A percentile compares a stretch with the other conserved stretches of the same genome.
These are phyloP conservation scores for Blastomyces parvus DNA, from an alignment of 2,329 filamentous ascomycete genomes.

Conservation along the genomic window DNA sequence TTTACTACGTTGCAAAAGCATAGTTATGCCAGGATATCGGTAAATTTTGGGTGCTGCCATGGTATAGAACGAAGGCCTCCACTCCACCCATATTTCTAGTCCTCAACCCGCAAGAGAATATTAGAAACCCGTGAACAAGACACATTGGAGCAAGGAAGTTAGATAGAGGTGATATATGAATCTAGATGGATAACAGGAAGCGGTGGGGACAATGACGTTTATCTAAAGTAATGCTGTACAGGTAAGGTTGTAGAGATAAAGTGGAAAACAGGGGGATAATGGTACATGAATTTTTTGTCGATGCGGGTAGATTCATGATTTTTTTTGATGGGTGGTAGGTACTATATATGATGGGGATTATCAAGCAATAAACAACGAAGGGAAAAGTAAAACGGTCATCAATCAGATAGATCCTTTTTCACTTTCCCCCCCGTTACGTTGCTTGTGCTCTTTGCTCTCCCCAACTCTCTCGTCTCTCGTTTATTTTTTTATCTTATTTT, in stretches of 20 bases:
- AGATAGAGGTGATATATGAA: neutral
- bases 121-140: neutral
- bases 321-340: no score
- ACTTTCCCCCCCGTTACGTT: neutral
- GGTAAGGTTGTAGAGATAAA: neutral
- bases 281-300: constrained; percentile 6
- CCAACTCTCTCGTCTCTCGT: neutral
- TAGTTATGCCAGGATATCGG: no score
- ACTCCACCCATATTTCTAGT: neutral
- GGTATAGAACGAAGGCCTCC: neutral
- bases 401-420: neutral
- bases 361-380: neutral
- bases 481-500: neutral
- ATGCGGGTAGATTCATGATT: neutral
- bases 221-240: constrained; percentile 4
- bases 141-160: neutral
- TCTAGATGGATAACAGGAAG: neutral
- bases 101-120: neutral
- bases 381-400: neutral
- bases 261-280: neutral
- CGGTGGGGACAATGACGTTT: neutral
- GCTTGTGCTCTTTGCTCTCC: neutral
- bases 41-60: neutral
- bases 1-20: no score
- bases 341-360: neutral